Percentiles rank a stretch among this genome's conserved stretches.
These are phyloP conservation scores for Asterochloris sp. DNA, from an alignment of 139 green algal species.

Conservation along the genomic window DNA sequence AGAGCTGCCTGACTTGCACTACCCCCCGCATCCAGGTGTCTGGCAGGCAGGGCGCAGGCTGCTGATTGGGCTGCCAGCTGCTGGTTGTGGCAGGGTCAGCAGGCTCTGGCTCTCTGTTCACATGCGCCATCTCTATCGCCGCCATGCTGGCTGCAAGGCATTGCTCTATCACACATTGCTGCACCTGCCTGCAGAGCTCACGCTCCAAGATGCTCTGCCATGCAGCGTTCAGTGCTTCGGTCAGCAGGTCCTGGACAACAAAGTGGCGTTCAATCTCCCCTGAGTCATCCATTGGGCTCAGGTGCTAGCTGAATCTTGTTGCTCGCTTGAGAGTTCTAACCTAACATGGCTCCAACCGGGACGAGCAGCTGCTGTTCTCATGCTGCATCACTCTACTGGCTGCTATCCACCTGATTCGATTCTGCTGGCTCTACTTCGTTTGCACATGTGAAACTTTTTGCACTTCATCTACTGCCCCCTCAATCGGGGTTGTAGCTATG, in stretches of 20 bases:
- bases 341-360: no score
- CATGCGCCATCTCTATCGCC: slow-evolving; percentile 4
- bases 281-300: not conserved
- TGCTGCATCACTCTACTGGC: no score
- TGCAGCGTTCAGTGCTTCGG: not conserved
- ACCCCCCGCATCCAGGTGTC: slow-evolving; percentile 15
- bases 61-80: slow-evolving; percentile 6
- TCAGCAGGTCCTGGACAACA: slow-evolving; percentile 1
- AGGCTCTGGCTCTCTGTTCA: slow-evolving; percentile 3
- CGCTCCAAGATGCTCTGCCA: not conserved
- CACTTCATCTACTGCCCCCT: no score
- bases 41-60: not conserved
- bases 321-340: no score
- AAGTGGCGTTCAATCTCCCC: slow-evolving; percentile 8
- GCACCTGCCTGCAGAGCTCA: not conserved
- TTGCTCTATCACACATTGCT: not conserved
- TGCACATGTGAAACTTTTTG: no score
- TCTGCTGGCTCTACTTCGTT: no score
- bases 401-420: no score
- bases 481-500: no score
- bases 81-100: not conserved
- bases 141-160: slow-evolving; percentile 3
- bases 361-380: no score
- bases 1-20: slow-evolving; percentile 7
- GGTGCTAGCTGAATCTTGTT: no score